Percentiles rank a stretch among this genome's conserved stretches.
phyloP scores from a whole-genome alignment of 176 grass and related monocot species.

The Ampelocalamus luodianensis region DNA sequence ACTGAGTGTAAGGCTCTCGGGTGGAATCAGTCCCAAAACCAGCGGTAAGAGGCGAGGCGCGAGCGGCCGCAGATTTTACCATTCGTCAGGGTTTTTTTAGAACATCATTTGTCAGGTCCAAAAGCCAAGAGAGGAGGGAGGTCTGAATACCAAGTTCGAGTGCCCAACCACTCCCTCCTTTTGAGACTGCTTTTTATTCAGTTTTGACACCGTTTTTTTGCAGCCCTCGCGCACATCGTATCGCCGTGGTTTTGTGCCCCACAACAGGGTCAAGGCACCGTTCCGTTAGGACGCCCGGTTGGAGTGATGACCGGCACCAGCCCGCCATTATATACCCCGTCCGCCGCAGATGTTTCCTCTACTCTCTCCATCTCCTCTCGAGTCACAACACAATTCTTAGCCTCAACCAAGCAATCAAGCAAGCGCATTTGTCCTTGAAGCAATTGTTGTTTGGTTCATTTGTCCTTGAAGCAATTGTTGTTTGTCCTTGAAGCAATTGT shows the following conservation, averaged over 20 bases:
- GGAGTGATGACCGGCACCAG: background rate
- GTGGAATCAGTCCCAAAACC: too few species aligned
- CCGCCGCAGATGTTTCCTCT: background rate
- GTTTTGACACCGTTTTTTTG: slow-evolving; percentile 2
- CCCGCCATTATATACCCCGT: slow-evolving; percentile 8
- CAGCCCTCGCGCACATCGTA: background rate
- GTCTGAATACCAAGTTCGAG: background rate
- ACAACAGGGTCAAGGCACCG: slow-evolving; percentile 34
- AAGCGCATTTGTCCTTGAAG: background rate
- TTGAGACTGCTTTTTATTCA: background rate
- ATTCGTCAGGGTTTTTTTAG: background rate
- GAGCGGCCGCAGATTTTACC: background rate
- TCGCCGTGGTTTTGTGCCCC: background rate
- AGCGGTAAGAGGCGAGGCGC: background rate
- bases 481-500: background rate
- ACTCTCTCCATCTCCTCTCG: background rate
- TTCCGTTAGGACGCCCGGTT: slow-evolving; percentile 15
- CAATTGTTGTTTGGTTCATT: background rate
- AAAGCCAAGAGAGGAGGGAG: background rate
- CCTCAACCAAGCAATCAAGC: background rate
- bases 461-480: too few species aligned
- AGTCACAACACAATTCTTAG: background rate
- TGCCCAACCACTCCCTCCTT: background rate
- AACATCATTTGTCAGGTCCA: background rate
- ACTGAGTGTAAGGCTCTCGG: too few species aligned